These are phyloP conservation scores for Saturnispora serradocipensis DNA, from an alignment of 805 yeast species.

Conservation along the genomic window DNA sequence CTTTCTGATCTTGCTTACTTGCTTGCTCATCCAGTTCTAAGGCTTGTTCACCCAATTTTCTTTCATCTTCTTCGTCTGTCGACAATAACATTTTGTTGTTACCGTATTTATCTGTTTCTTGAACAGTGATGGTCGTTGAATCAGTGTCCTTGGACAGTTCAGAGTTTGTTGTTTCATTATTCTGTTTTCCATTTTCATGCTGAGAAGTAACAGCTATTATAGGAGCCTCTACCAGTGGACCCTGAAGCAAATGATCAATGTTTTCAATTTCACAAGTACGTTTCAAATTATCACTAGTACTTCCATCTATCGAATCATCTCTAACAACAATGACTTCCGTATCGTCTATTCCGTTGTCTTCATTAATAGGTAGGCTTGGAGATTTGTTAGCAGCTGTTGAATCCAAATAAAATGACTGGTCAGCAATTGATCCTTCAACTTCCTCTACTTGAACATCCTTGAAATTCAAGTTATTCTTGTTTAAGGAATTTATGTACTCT, in stretches of 20 bases:
- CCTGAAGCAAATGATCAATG: constrained; percentile 6
- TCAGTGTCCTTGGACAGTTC: background rate
- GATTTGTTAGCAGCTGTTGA: constrained; percentile 9
- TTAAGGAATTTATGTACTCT: constrained; percentile 22
- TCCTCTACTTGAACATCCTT: constrained; percentile 3
- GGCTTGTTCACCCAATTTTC: background rate
- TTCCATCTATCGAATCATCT: background rate
- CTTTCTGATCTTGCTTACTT: background rate
- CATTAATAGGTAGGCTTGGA: background rate
- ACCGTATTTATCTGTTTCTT: background rate
- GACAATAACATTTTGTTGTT: background rate
- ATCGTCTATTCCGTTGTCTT: background rate
- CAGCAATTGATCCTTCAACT: constrained; percentile 15
- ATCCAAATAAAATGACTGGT: constrained; percentile 21
- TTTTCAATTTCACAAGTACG: constrained; percentile 2
- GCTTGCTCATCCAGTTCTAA: background rate
- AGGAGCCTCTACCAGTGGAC: background rate
- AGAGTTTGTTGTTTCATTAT: background rate
- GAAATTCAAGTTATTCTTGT: constrained; percentile 14
- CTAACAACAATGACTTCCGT: constrained; percentile 7
- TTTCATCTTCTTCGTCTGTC: background rate
- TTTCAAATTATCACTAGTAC: background rate
- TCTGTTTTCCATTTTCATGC: background rate
- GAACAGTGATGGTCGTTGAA: no score
- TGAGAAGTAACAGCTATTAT: background rate